Conservation (phyloP, 345 rosid species). For the Ceriops tagal region DNA sequence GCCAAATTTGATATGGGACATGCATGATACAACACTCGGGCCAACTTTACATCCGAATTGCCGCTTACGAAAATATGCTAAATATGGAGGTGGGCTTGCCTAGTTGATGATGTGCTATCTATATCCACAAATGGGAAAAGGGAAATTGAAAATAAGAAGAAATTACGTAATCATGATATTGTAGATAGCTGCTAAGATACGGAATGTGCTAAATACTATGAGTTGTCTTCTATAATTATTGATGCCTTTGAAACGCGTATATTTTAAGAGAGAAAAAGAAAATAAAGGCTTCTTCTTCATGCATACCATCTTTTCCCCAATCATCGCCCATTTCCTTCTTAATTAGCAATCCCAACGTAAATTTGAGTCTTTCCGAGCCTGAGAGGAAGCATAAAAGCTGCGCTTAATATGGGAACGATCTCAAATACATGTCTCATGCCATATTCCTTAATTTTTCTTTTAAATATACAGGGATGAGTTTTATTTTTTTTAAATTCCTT, state of each 20-base stretch:
- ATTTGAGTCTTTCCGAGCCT: background rate
- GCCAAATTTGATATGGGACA: background rate
- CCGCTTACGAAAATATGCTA: background rate
- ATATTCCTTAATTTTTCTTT: too few species aligned
- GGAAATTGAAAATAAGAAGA: background rate
- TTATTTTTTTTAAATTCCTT: too few species aligned
- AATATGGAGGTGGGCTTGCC: background rate
- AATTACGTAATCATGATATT: background rate
- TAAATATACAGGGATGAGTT: too few species aligned
- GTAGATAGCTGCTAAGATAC: background rate
- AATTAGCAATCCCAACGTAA: conserved; percentile 4
- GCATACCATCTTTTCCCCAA: conserved; percentile 28
- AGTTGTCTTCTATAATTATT: background rate
- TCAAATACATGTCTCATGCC: background rate
- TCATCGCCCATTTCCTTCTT: conserved; percentile 24
- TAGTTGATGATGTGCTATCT: background rate
- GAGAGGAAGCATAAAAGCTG: conserved; percentile 10
- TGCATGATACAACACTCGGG: background rate
- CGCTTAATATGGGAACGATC: background rate
- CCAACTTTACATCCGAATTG: background rate
- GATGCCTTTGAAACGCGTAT: background rate
- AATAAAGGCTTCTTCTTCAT: conserved; percentile 15
- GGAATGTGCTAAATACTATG: background rate
- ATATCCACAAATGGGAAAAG: background rate
- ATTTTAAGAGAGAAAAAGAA: conserved; percentile 7